Evolutionary conservation across 2,329 filamentous ascomycete species (phyloP), one percentile per base, ranked within the genome.

Genomic region (Dryadomyces quercus-mongolicae): DNA sequence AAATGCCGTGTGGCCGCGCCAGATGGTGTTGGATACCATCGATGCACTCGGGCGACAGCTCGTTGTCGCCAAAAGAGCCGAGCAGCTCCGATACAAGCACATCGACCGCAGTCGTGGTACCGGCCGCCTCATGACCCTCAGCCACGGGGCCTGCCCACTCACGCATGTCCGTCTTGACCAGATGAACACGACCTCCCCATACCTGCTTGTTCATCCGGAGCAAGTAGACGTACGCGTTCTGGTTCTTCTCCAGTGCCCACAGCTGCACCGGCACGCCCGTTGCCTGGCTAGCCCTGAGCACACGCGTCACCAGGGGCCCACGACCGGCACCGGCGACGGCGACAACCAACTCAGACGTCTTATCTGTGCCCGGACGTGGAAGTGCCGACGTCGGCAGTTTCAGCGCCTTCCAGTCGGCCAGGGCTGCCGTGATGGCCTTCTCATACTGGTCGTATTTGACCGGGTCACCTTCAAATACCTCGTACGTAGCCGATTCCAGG

Each of bases 361-460:
- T 60, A 8, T 38, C 15, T 5, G 48, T 83, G 4, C 80, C 78
- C 18, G 84, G 85, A 49, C 81, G 77, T 10, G 57, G 59, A 0
- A 78, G 75, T 13, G 85, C 85, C 5, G 85, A 89, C 0, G 84
- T 88, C 0, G 89, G 84, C 64, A 88, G 90, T 36, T 79, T 74
- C 56, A 88, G 76, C 42, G 75, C 71, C 56, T 77, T 77, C 85
- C 93, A 94, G 63, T 97, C 91, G 13, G 72, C 76, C 58, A 98
- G 74, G 0, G 93, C 92, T 59, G 87, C 81, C 4, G 81, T 80
- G 55, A 94, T 85, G 15, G 93, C 93, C 48, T 78, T 76, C 67
- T 97, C 90, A 66, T 98, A 98, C 76, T 92, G 94, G 59, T 90
- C 84, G 66, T 98, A 98, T 70, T 98, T 98, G 70, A 98, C 87